phyloP scores from a whole-genome alignment of 2,329 filamentous ascomycete species.

The Phialophora chinensis region DNA sequence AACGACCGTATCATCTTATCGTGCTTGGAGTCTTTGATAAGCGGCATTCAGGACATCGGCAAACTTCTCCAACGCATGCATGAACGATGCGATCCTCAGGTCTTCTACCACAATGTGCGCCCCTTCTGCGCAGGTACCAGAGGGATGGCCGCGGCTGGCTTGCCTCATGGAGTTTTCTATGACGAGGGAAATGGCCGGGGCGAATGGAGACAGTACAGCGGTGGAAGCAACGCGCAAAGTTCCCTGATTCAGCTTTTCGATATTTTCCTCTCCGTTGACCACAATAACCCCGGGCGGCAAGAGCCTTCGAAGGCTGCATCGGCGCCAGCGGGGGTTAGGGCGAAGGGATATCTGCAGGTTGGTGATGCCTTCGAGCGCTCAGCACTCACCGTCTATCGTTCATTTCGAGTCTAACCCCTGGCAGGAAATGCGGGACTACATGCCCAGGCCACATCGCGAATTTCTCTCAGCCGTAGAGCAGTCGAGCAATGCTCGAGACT shows the following conservation, averaged over 20 bases:
- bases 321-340: constrained; percentile 22
- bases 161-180: constrained; percentile 60
- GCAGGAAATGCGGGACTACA: constrained; percentile 61
- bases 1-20: constrained; percentile 48
- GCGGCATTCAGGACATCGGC: constrained; percentile 52
- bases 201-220: constrained; percentile 58
- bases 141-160: constrained; percentile 58
- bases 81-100: constrained; percentile 54
- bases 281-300: constrained; percentile 49
- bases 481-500: constrained; percentile 55
- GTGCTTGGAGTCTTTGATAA: constrained; percentile 49
- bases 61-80: constrained; percentile 58
- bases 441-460: constrained; percentile 59
- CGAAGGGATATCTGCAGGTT: constrained; percentile 44
- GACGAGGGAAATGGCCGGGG: constrained; percentile 57
- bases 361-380: constrained; percentile 15
- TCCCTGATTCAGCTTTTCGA: constrained; percentile 62
- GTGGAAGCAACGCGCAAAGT: constrained; percentile 63
- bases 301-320: constrained; percentile 33
- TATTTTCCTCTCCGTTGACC: constrained; percentile 58
- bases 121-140: constrained; percentile 60
- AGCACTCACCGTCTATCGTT: not conserved
- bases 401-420: constrained; percentile 23
- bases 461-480: constrained; percentile 56
- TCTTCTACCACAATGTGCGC: constrained; percentile 60